phyloP scores from a whole-genome alignment of 192 early-diverging fungal species.

The Backusella tuberculispora region DNA sequence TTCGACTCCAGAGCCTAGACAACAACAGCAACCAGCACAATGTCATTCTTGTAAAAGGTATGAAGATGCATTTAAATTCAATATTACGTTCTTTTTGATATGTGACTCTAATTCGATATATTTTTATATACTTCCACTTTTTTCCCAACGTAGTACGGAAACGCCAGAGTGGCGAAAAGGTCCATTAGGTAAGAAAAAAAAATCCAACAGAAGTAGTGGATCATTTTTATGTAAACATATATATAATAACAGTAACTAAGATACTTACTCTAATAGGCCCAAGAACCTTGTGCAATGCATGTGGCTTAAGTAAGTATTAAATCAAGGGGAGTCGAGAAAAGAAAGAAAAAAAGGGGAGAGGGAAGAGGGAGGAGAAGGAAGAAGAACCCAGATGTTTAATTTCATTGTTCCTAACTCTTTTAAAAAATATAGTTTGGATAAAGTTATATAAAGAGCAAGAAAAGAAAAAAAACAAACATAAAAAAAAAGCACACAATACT shows the following conservation, averaged over 20 bases:
- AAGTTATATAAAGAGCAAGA: conserved; percentile 14
- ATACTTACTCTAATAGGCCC: conserved; percentile 11
- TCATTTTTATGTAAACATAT: not conserved
- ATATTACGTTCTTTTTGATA: not conserved
- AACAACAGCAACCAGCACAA: not conserved
- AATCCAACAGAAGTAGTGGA: too few relatives aligned
- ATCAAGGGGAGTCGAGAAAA: not conserved
- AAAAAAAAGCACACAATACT: not conserved
- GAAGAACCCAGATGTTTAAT: not conserved
- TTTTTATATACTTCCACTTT: not conserved
- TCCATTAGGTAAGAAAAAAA: conserved; percentile 12
- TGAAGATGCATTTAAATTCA: too few relatives aligned
- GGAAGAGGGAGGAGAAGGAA: not conserved
- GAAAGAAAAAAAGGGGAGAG: not conserved
- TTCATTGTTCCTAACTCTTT: conserved; percentile 20
- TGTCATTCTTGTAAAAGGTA: conserved; percentile 32
- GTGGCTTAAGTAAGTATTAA: conserved; percentile 24
- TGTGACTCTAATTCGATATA: not conserved
- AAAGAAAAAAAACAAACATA: not conserved
- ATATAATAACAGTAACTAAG: not conserved
- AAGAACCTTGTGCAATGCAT: conserved; percentile 30
- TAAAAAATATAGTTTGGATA: conserved; percentile 29
- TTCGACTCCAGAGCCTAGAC: not conserved
- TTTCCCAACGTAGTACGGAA: not conserved
- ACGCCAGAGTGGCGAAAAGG: conserved; percentile 32